Evolutionary conservation across 352 stramenopile genomes (phyloP), one percentile per base, ranked within the genome.

Genomic region (Elongisporangium prolatum): DNA sequence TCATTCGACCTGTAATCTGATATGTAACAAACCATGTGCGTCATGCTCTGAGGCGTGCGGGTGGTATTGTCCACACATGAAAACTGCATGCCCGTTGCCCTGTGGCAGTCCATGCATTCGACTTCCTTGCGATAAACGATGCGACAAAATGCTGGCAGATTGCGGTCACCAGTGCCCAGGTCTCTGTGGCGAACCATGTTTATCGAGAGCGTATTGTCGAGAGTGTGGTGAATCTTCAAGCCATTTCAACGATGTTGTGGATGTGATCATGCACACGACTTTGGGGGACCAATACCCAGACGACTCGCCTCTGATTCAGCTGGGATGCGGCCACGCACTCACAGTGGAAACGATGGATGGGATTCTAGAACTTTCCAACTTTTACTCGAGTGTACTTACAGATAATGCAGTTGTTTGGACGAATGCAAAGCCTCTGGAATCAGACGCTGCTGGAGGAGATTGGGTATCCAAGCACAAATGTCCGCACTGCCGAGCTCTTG

Each of bases 131-230:
- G 60, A 84, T 50, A 48, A 60, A 28, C 71, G 86, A 55, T 95
- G 86, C 60, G 38, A 64, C 14, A 77, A 73, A 48, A 48, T 65
- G 0, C 69, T 88, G 25, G 44, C 9, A 9, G 28, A 25, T 2
- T 95, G 86, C 69, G 84, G 84, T 7, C 86, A 95, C 53, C 78
- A 73, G 20, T 95, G 86, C 38, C 84, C 84, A 4, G 81, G 74
- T 21, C 60, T 95, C 7, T 95, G 86, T 60, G 86, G 86, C 14
- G 84, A 93, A 69, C 25, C 64, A n/a, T 95, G 86, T 52, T 80
- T 74, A 5, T 55, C 68, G n/a, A 60, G 55, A 25, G 50, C 67
- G 16, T 84, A 75, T 40, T 95, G 86, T 40, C 28, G 28, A 14
- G 28, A 40, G 2, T 40, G 28, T 13, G 28, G 28, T 9, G 1